phyloP scores from a whole-genome alignment of 108 stramenopile genomes.

The Mediolabrus comicus region DNA sequence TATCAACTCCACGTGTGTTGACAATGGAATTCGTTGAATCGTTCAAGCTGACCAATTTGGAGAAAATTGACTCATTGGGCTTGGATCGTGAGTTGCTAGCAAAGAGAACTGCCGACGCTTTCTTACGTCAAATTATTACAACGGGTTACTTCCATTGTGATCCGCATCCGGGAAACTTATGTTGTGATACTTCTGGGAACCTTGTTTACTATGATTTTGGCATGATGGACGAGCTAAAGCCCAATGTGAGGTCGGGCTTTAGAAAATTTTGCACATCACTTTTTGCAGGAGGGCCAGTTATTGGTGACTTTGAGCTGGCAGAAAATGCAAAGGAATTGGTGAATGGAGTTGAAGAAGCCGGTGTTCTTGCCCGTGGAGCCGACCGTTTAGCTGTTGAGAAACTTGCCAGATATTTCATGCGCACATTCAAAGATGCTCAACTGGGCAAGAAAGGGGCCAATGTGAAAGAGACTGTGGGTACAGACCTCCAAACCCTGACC shows the following conservation, averaged over 20 bases:
- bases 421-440: constrained; percentile 90
- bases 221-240: constrained; percentile 95
- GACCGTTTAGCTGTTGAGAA: constrained; percentile 95
- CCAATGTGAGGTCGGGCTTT: constrained; percentile 81
- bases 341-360: constrained; percentile 95
- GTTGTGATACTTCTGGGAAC: constrained; percentile 80
- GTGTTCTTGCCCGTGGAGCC: constrained; percentile 86
- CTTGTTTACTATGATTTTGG: constrained; percentile 97
- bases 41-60: constrained; percentile 90
- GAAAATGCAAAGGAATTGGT: constrained; percentile 88
- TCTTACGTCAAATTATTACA: constrained; percentile 90
- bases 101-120: constrained; percentile 88
- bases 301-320: constrained; percentile 70
- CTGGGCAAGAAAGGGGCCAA: constrained; percentile 80
- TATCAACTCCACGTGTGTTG: constrained; percentile 84
- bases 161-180: constrained; percentile 60
- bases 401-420: constrained; percentile 92
- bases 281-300: constrained; percentile 85
- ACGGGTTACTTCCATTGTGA: constrained; percentile 64
- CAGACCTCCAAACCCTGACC: constrained; percentile 83
- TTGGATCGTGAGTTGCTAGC: constrained; percentile 84
- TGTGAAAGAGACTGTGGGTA: constrained; percentile 81
- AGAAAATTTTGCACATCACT: constrained; percentile 86
- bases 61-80: constrained; percentile 71
- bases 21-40: constrained; percentile 93